phyloP scores from a whole-genome alignment of 1,284 basidiomycete genomes.

The Sporisorium scitamineum region DNA sequence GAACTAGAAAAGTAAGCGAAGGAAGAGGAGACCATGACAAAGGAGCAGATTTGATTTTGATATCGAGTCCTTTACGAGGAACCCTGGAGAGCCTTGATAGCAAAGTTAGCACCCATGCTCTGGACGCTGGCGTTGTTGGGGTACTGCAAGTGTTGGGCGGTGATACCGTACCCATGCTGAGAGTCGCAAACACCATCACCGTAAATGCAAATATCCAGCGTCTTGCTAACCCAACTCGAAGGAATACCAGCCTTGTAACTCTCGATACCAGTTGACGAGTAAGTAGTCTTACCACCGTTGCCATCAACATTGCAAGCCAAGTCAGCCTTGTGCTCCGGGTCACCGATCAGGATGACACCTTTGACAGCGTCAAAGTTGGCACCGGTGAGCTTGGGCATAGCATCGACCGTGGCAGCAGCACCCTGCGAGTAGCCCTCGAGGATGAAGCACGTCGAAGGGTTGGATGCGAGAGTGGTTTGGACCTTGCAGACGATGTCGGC shows the following conservation, averaged over 20 bases:
- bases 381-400: conserved; percentile 51
- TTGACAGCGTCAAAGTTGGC: conserved; percentile 58
- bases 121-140: conserved; percentile 46
- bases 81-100: conserved; percentile 36
- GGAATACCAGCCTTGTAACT: conserved; percentile 44
- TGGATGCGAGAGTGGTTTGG: conserved; percentile 9
- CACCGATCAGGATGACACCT: conserved; percentile 66
- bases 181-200: conserved; percentile 66
- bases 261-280: conserved; percentile 43
- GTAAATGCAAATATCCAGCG: conserved; percentile 62
- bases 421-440: conserved; percentile 61
- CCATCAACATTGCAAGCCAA: conserved; percentile 65
- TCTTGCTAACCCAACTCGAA: conserved; percentile 58
- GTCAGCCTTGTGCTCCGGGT: conserved; percentile 62
- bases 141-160: conserved; percentile 57
- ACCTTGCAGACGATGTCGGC: conserved; percentile 50
- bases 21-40: neutral
- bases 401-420: conserved; percentile 64
- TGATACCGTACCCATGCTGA: conserved; percentile 55
- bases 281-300: conserved; percentile 58
- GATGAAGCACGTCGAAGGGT: conserved; percentile 45
- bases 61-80: neutral
- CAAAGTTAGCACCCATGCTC: conserved; percentile 51
- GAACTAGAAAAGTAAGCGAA: neutral
- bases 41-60: neutral